Conservation (phyloP, 2,329 filamentous ascomycete genomes). For the Trichoderma pleuroti region DNA sequence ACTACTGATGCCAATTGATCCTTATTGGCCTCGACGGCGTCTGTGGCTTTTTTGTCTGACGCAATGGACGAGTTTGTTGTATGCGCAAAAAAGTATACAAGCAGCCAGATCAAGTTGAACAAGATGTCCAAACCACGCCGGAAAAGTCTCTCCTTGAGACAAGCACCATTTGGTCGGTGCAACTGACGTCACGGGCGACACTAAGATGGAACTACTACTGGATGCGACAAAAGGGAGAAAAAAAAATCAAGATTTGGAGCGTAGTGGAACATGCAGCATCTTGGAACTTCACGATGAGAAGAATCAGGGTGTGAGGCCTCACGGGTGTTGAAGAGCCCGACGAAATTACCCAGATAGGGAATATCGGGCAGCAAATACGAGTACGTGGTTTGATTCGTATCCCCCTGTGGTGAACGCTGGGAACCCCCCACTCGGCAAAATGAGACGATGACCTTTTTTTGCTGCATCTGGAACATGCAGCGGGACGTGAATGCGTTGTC, state of each 20-base stretch:
- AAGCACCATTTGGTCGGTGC: neutral
- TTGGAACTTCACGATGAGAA: neutral
- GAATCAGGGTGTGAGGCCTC: neutral
- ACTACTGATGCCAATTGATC: neutral
- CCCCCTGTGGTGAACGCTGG: neutral
- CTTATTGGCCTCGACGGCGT: neutral
- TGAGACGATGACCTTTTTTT: neutral
- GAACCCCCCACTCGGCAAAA: neutral
- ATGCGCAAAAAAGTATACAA: neutral
- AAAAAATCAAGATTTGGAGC: conserved; percentile 2
- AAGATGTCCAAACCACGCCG: neutral
- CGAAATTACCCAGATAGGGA: neutral
- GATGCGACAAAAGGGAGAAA: neutral
- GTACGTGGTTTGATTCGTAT: neutral
- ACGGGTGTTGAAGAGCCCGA: neutral
- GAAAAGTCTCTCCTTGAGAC: neutral
- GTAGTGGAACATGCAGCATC: neutral
- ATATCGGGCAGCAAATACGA: neutral
- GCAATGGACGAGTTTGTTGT: neutral
- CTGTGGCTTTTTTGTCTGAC: neutral
- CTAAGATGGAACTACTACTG: neutral
- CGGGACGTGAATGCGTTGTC: neutral
- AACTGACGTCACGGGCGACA: conserved; percentile 7
- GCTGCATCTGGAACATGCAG: neutral
- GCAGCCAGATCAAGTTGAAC: neutral